phyloP scores from a whole-genome alignment of 2,329 filamentous ascomycete genomes.

The Septoria petroselini region DNA sequence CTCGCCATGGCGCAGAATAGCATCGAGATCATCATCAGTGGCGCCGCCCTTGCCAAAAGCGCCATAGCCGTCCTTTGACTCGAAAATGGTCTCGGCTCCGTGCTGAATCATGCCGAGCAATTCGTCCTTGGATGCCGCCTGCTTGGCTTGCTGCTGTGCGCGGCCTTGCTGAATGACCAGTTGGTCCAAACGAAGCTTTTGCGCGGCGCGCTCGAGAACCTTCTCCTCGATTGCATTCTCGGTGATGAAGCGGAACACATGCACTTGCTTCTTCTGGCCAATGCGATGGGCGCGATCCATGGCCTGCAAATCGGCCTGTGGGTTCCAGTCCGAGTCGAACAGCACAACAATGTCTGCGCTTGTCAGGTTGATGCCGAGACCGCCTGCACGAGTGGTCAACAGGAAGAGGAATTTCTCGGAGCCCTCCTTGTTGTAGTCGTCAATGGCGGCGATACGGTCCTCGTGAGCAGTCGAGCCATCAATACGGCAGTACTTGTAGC shows the following conservation, averaged over 20 bases:
- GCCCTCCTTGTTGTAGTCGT: slow-evolving; percentile 93
- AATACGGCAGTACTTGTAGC: slow-evolving; percentile 94
- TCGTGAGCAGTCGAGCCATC: slow-evolving; percentile 96
- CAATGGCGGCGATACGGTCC: slow-evolving; percentile 94
- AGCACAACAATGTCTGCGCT: slow-evolving; percentile 92
- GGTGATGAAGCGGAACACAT: slow-evolving; percentile 94
- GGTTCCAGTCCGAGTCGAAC: slow-evolving; percentile 98
- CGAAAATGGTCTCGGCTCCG: slow-evolving; percentile 91
- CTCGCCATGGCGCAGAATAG: slow-evolving; percentile 81
- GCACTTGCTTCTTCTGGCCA: slow-evolving; percentile 95
- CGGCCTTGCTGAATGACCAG: slow-evolving; percentile 97
- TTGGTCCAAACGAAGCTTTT: slow-evolving; percentile 94
- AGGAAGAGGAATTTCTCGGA: slow-evolving; percentile 98
- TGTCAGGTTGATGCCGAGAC: slow-evolving; percentile 94
- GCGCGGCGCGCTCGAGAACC: slow-evolving; percentile 90
- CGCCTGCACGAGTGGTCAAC: slow-evolving; percentile 90
- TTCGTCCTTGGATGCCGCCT: slow-evolving; percentile 92
- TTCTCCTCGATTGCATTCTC: slow-evolving; percentile 99
- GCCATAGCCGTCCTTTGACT: slow-evolving; percentile 65
- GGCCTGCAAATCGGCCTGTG: slow-evolving; percentile 94
- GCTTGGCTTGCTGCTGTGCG: slow-evolving; percentile 84
- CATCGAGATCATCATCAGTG: slow-evolving; percentile 87
- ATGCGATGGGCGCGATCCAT: slow-evolving; percentile 99
- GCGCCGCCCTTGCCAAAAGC: slow-evolving; percentile 59
- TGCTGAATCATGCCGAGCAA: slow-evolving; percentile 98